phyloP scores from a whole-genome alignment of 2,329 filamentous ascomycete genomes.

The Simplicillium sp. region DNA sequence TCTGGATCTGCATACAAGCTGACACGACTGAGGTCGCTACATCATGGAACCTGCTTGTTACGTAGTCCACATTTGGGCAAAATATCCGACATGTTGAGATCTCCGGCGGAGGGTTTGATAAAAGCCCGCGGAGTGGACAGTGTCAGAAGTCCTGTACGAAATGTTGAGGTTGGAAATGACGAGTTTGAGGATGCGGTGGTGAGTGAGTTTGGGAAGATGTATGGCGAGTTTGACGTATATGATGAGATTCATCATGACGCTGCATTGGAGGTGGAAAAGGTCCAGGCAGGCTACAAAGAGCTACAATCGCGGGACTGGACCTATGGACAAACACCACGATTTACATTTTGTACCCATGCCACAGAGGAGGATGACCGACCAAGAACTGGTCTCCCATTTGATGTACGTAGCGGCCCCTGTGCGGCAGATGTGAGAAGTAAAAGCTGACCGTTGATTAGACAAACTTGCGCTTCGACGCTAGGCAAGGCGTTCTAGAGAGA shows the following conservation, averaged over 20 bases:
- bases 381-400: slow-evolving; percentile 38
- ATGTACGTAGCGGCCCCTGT: slow-evolving; percentile 20
- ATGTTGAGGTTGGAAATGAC: slow-evolving; percentile 50
- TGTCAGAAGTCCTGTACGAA: slow-evolving; percentile 74
- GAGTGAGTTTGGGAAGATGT: slow-evolving; percentile 58
- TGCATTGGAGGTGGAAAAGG: slow-evolving; percentile 33
- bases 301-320: slow-evolving; percentile 60
- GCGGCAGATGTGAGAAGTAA: slow-evolving; percentile 1
- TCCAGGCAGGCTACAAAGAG: slow-evolving; percentile 30
- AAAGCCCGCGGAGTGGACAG: slow-evolving; percentile 82
- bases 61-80: slow-evolving; percentile 61
- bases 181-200: slow-evolving; percentile 48
- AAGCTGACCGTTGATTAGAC: slow-evolving; percentile 4
- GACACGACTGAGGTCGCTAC: slow-evolving; percentile 68
- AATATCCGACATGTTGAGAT: slow-evolving; percentile 63
- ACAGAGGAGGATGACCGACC: slow-evolving; percentile 48
- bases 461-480: slow-evolving; percentile 5
- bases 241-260: slow-evolving; percentile 38
- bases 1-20: slow-evolving; percentile 95
- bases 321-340: slow-evolving; percentile 78
- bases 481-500: slow-evolving; percentile 4
- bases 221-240: slow-evolving; percentile 34
- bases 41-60: slow-evolving; percentile 88
- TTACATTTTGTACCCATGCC: slow-evolving; percentile 57
- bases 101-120: slow-evolving; percentile 70